Evolutionary conservation across 805 yeast genomes (phyloP).

Genomic region (Lipomyces lipofer): DNA sequence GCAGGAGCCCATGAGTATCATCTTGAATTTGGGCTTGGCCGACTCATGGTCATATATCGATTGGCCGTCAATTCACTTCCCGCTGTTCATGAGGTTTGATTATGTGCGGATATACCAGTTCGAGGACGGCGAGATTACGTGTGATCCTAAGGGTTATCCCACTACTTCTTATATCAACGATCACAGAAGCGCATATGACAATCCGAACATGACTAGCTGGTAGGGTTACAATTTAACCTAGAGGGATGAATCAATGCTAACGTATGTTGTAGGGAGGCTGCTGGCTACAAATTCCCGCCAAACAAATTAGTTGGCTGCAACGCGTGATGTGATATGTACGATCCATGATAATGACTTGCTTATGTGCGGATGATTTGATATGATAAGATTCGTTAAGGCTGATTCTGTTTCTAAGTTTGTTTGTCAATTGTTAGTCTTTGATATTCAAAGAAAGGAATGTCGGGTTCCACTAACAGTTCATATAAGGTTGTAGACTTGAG

Average conservation of each 20-base stretch:
- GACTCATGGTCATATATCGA: constrained; percentile 92
- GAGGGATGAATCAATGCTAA: not conserved
- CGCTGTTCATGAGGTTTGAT: constrained; percentile 73
- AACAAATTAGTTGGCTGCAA: no score
- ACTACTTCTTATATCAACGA: constrained; percentile 76
- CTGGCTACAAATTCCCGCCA: constrained; percentile 30
- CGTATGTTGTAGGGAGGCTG: constrained; percentile 10
- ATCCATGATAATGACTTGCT: no score
- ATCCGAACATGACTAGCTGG: constrained; percentile 76
- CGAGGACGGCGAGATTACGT: constrained; percentile 55
- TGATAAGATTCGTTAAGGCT: no score
- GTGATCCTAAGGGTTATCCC: constrained; percentile 86
- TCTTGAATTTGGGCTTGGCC: constrained; percentile 86
- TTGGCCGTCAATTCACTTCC: constrained; percentile 75
- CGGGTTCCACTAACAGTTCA: no score
- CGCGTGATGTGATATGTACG: no score
- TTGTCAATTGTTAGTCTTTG: no score
- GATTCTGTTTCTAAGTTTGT: no score
- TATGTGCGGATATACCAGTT: constrained; percentile 95
- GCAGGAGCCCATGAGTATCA: constrained; percentile 89
- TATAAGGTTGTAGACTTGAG: no score
- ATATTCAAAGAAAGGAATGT: no score
- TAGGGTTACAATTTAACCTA: constrained; percentile 27
- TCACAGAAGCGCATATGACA: constrained; percentile 68
- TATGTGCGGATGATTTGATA: no score